These are phyloP conservation scores for Carallia pectinifolia DNA, from an alignment of 345 rosid genomes.

Conservation along the genomic window DNA sequence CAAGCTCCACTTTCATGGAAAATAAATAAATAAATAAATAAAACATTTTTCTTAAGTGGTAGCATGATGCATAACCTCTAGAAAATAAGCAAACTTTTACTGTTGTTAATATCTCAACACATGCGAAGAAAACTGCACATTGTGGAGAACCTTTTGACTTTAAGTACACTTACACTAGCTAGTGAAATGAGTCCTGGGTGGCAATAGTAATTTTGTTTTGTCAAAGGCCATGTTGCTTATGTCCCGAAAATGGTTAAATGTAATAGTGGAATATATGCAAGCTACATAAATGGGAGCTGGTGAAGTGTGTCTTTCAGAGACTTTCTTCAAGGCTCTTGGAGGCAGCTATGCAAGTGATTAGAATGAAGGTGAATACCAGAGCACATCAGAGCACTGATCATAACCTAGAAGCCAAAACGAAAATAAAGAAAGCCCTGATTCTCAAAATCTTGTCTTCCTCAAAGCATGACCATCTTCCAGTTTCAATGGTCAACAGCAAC, in stretches of 20 bases:
- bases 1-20: slow-evolving; percentile 22
- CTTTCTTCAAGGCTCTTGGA: neutral
- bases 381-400: neutral
- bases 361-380: neutral
- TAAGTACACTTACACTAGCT: neutral
- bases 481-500: too few relatives aligned
- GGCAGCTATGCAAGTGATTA: slow-evolving; percentile 6
- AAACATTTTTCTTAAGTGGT: slow-evolving; percentile 18
- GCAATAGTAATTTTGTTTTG: neutral
- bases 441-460: too few relatives aligned
- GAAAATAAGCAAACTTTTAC: neutral
- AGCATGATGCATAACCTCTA: slow-evolving; percentile 28
- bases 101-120: slow-evolving; percentile 15
- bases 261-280: slow-evolving; percentile 24
- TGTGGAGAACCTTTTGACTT: neutral
- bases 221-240: slow-evolving; percentile 4
- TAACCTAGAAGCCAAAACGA: neutral
- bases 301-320: slow-evolving; percentile 20
- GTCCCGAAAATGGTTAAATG: slow-evolving; percentile 19
- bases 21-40: neutral
- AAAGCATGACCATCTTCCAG: too few relatives aligned
- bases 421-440: too few relatives aligned
- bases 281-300: slow-evolving; percentile 27
- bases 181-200: slow-evolving; percentile 13
- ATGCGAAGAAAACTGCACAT: slow-evolving; percentile 22